Conservation (phyloP, 2,329 filamentous ascomycete genomes). For the Aspergillus brunneoviolaceus region DNA sequence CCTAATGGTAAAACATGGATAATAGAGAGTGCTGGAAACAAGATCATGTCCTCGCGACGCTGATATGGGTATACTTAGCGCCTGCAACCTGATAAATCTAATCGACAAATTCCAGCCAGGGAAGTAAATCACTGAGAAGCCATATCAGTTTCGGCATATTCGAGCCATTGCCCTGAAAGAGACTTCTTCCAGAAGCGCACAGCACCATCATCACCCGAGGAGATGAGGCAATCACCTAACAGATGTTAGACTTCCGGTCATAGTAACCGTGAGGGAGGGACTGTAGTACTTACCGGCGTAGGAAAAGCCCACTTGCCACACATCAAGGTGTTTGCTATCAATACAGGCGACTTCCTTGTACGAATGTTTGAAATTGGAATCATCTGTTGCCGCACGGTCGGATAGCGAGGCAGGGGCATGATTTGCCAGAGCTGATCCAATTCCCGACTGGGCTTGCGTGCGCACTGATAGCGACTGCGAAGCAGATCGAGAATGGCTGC, state of each 20-base stretch:
- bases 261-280: background rate
- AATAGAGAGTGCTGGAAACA: too few species aligned
- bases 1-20: too few species aligned
- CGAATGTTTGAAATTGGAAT: conserved; percentile 43
- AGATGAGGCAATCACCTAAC: conserved; percentile 45
- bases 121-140: conserved; percentile 27
- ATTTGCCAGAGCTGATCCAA: conserved; percentile 43
- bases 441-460: conserved; percentile 41
- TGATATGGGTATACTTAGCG: background rate
- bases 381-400: conserved; percentile 35
- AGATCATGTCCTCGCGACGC: too few species aligned
- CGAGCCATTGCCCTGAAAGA: conserved; percentile 45
- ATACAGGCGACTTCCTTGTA: conserved; percentile 45
- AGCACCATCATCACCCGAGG: conserved; percentile 44
- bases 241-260: conserved; percentile 1
- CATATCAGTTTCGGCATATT: conserved; percentile 45
- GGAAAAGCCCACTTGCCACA: conserved; percentile 48
- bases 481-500: conserved; percentile 27
- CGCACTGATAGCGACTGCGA: conserved; percentile 31
- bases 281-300: conserved; percentile 37
- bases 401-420: conserved; percentile 30
- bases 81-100: background rate
- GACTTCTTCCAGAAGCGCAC: conserved; percentile 47
- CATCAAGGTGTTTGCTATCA: conserved; percentile 46
- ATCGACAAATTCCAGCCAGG: background rate